These are phyloP conservation scores for Yarrowia bubula DNA, from an alignment of 805 yeast species.

Conservation along the genomic window DNA sequence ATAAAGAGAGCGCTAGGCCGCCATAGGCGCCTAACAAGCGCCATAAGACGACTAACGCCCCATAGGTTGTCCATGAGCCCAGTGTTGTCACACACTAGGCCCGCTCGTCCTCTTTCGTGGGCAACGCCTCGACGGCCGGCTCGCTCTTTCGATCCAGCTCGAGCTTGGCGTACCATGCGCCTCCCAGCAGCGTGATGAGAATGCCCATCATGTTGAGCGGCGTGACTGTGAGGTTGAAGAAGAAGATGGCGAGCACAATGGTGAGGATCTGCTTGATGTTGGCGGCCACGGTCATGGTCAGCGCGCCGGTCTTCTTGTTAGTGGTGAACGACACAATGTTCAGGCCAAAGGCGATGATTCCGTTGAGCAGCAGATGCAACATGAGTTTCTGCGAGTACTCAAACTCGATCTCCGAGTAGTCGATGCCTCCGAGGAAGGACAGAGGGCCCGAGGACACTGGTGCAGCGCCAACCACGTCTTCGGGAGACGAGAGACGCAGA, in stretches of 20 bases:
- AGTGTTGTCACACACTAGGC: too few relatives aligned
- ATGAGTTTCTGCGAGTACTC: conserved; percentile 30
- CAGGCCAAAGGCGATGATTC: conserved; percentile 35
- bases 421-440: conserved; percentile 27
- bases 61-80: too few relatives aligned
- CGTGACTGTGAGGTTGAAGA: conserved; percentile 36
- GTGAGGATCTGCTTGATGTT: conserved; percentile 37
- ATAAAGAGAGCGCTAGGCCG: too few relatives aligned
- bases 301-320: conserved; percentile 37
- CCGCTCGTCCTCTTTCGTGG: not conserved
- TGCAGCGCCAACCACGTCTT: not conserved
- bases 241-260: conserved; percentile 35
- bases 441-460: not conserved
- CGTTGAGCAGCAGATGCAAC: conserved; percentile 33
- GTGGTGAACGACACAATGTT: conserved; percentile 37
- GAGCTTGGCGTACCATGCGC: conserved; percentile 36
- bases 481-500: conserved; percentile 26
- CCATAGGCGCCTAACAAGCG: too few relatives aligned
- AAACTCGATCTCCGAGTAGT: conserved; percentile 28
- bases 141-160: conserved; percentile 28
- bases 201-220: conserved; percentile 35
- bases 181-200: conserved; percentile 34
- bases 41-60: too few relatives aligned
- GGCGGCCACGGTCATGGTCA: conserved; percentile 38
- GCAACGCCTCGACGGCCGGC: not conserved